Conservation (phyloP, 345 rosid species). For the Gossypium herbaceum region DNA sequence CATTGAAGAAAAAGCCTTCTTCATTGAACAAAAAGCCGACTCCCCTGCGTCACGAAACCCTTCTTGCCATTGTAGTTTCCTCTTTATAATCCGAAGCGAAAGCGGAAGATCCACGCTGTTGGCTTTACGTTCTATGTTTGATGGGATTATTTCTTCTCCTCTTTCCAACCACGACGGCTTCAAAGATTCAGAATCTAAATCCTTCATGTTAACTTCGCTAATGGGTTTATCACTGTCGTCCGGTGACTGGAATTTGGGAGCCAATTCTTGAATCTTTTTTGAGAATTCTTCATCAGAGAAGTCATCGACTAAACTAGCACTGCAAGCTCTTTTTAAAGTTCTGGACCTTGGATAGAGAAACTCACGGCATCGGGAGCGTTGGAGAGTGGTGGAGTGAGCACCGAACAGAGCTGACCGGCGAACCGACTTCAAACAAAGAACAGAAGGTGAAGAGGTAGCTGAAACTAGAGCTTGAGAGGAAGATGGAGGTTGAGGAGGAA, state of each 20-base stretch:
- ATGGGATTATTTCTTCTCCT: constrained; percentile 32
- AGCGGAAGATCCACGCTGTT: constrained; percentile 77
- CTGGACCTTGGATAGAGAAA: constrained; percentile 26
- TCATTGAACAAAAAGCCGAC: constrained; percentile 61
- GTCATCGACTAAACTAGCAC: constrained; percentile 45
- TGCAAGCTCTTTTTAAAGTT: constrained; percentile 42
- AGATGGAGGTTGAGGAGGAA: constrained; percentile 46
- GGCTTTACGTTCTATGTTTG: constrained; percentile 75
- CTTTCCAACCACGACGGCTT: constrained; percentile 16
- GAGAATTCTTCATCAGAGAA: constrained; percentile 79
- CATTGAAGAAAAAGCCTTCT: constrained; percentile 85
- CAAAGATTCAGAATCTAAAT: background rate
- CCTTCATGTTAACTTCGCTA: background rate
- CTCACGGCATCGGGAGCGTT: constrained; percentile 43
- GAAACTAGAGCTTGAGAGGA: constrained; percentile 61
- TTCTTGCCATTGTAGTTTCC: constrained; percentile 69
- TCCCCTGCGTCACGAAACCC: constrained; percentile 58
- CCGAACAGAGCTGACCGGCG: constrained; percentile 50
- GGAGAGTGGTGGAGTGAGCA: constrained; percentile 30
- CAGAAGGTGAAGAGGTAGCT: constrained; percentile 49
- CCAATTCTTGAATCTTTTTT: constrained; percentile 35
- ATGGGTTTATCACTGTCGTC: constrained; percentile 19
- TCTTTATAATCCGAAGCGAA: constrained; percentile 72
- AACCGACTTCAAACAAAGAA: constrained; percentile 32
- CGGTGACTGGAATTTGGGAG: constrained; percentile 44